Evolutionary conservation across 1,284 basidiomycete genomes (phyloP), one percentile per base, ranked within the genome.

Genomic region (Filobasidium uniguttulatum): DNA sequence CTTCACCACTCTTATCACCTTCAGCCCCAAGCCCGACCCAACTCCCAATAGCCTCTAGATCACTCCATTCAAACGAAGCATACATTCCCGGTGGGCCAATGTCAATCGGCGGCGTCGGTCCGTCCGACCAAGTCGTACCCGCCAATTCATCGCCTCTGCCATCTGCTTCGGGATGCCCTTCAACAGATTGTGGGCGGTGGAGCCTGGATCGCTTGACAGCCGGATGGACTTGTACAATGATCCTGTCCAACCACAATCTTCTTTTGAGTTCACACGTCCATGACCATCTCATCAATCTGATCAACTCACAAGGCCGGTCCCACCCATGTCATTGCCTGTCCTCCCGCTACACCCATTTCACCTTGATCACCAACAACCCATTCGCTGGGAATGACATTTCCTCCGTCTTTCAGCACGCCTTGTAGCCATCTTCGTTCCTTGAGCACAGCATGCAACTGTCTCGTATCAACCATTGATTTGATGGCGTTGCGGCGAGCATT

Each of bases 81-180:
- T 66, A 69, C 60, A 60, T 65, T 12, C 67, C 67, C n/a, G 55
- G 55, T 7, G 63, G 61, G 2, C 67, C 67, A 3, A 67, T 50
- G 46, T 63, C 61, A 17, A 59, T 52, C 17, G 57, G 45, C 7
- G 54, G 23, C 2, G 31, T 37, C 6, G 48, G 34, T 0, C 67
- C 67, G 52, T 69, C 65, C 1, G 59, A 45, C 0, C 47, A n/a
- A n/a, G 44, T 28, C 26, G 29, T 5, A 15, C 9, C 19, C 29
- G 28, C 15, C 19, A 43, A 6, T 19, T 43, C 29, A 0, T 15
- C 25, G 3, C 20, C 14, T 2, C 9, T 23, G 2, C 10, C 12
- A 15, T 40, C 37, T 4, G n/a, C 5, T 3, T 37, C 15, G n/a
- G 45, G 44, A 9, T 44, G 30, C 12, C 17, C 19, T 5, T 22